phyloP scores from a whole-genome alignment of 805 yeast species.

The Candida argentea region DNA sequence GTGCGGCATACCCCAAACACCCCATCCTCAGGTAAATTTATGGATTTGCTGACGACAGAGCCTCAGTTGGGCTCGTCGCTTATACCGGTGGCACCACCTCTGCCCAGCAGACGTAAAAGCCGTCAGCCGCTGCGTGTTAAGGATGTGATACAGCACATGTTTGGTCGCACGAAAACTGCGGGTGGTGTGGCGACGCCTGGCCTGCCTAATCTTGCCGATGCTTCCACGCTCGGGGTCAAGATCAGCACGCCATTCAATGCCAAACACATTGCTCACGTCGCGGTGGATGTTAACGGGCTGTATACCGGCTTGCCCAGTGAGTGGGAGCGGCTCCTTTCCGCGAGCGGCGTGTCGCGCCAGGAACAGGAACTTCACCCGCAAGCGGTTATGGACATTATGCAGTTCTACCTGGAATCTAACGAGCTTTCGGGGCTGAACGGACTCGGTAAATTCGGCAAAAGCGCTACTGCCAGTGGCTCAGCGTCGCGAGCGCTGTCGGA shows the following conservation, averaged over 20 bases:
- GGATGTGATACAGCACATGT: conserved; percentile 48
- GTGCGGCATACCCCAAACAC: no score
- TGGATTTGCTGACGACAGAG: no score
- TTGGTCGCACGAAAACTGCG: conserved; percentile 23
- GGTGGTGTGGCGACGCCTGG: conserved; percentile 5
- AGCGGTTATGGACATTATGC: conserved; percentile 86
- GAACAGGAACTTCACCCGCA: conserved; percentile 91
- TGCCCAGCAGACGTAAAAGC: no score
- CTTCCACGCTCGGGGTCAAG: conserved; percentile 31
- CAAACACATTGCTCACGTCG: conserved; percentile 88
- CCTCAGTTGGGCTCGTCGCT: no score
- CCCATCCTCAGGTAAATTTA: no score
- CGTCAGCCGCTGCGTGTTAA: no score
- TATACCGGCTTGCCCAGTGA: conserved; percentile 89
- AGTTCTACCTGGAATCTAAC: conserved; percentile 60
- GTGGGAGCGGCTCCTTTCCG: conserved; percentile 77
- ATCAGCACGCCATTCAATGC: conserved; percentile 91
- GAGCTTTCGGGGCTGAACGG: conserved; percentile 35
- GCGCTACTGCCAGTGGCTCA: conserved; percentile 4
- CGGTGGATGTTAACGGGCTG: conserved; percentile 78
- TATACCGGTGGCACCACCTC: no score
- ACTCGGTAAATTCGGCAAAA: conserved; percentile 25
- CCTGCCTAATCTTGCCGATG: conserved; percentile 5
- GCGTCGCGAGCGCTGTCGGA: no score
- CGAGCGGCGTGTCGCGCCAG: conserved; percentile 78